Percentiles rank a stretch among this genome's conserved stretches.
phyloP scores from a whole-genome alignment of 257 asterid species.

The Solanum clarkiae region DNA sequence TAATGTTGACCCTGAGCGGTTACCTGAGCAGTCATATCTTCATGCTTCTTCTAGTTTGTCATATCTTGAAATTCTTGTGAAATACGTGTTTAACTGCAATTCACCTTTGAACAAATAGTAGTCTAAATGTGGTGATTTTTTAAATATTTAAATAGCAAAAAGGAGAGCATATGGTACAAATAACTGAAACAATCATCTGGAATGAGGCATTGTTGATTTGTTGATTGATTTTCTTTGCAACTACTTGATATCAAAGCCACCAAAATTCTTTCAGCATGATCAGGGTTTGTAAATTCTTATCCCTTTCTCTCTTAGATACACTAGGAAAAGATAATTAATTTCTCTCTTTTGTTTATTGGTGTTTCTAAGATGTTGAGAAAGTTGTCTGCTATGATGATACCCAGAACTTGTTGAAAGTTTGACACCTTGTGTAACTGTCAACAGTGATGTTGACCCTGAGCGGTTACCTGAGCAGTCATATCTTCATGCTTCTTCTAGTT shows the following conservation, averaged over 20 bases:
- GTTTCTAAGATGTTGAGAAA: neutral
- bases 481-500: neutral
- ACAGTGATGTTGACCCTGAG: conserved; percentile 17
- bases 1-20: conserved; percentile 22
- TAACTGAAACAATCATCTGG: neutral
- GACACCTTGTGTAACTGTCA: neutral
- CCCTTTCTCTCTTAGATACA: neutral
- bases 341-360: neutral
- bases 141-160: neutral
- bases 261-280: neutral
- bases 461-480: conserved; percentile 21
- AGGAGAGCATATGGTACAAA: neutral
- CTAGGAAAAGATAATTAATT: neutral
- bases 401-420: conserved; percentile 5
- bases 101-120: neutral
- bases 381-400: conserved; percentile 7
- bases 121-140: neutral
- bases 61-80: neutral
- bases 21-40: conserved; percentile 14
- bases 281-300: neutral
- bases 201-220: neutral
- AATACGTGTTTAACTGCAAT: neutral
- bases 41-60: neutral
- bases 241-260: neutral
- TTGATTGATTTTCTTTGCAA: neutral